A percentile compares a stretch with the other conserved stretches of the same genome.
Evolutionary conservation across 495 filamentous ascomycete species (phyloP).

Genomic region (Aspergillus bertholletiae): DNA sequence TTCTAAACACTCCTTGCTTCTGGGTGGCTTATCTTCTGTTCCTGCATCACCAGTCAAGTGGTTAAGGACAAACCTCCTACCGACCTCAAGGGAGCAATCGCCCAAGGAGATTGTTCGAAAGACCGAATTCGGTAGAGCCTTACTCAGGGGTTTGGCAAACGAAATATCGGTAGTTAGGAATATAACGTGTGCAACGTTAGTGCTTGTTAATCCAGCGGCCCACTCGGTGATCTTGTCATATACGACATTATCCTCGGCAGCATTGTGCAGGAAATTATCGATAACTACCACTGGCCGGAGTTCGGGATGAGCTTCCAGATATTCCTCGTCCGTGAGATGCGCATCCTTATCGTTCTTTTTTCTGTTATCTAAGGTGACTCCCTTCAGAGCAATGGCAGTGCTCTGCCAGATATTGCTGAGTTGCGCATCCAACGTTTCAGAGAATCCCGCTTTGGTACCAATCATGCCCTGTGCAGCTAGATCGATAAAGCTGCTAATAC

Average conservation of each 20-base stretch:
- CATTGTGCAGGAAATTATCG: slow-evolving; percentile 89
- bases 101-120: slow-evolving; percentile 81
- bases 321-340: slow-evolving; percentile 78
- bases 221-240: slow-evolving; percentile 92
- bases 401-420: slow-evolving; percentile 89
- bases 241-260: slow-evolving; percentile 65
- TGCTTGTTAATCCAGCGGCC: slow-evolving; percentile 80
- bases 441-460: slow-evolving; percentile 91
- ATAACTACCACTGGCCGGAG: slow-evolving; percentile 81
- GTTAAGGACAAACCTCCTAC: slow-evolving; percentile 84
- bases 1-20: slow-evolving; percentile 40
- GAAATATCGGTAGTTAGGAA: slow-evolving; percentile 93
- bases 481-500: slow-evolving; percentile 84
- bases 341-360: slow-evolving; percentile 70
- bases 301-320: slow-evolving; percentile 87
- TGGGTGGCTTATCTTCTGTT: slow-evolving; percentile 29
- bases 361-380: slow-evolving; percentile 65
- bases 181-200: slow-evolving; percentile 93
- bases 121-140: slow-evolving; percentile 84
- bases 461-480: slow-evolving; percentile 91
- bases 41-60: slow-evolving; percentile 60
- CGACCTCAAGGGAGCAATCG: slow-evolving; percentile 80
- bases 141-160: slow-evolving; percentile 82
- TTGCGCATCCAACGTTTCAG: slow-evolving; percentile 88
- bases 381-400: slow-evolving; percentile 73